A percentile compares a stretch with the other conserved stretches of the same genome.
phyloP scores from a whole-genome alignment of 345 rosid genomes.

The Litchi chinensis region DNA sequence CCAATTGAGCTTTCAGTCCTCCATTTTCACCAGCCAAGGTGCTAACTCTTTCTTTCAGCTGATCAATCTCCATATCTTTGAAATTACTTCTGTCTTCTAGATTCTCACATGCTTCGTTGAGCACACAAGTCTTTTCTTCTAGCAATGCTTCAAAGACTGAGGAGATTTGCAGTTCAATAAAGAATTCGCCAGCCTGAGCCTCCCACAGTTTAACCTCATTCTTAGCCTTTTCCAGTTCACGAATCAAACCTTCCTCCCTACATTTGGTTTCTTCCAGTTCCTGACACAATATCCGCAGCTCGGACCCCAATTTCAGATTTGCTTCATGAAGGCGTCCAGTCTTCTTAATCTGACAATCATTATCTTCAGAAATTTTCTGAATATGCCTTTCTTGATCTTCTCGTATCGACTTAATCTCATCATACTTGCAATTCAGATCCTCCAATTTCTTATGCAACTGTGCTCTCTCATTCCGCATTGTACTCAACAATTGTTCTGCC shows the following conservation, averaged over 20 bases:
- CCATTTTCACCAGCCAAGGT: conserved; percentile 59
- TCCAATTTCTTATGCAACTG: conserved; percentile 47
- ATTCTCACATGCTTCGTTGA: conserved; percentile 43
- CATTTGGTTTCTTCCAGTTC: conserved; percentile 51
- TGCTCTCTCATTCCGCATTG: conserved; percentile 40
- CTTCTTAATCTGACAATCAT: conserved; percentile 51
- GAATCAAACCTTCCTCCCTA: conserved; percentile 53
- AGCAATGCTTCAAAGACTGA: conserved; percentile 55
- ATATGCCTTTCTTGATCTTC: conserved; percentile 56
- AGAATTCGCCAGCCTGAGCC: conserved; percentile 51
- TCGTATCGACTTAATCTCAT: conserved; percentile 46
- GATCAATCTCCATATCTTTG: conserved; percentile 50
- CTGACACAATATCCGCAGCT: conserved; percentile 42
- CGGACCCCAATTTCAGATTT: conserved; percentile 51
- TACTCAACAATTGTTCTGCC: conserved; percentile 45
- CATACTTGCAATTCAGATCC: conserved; percentile 60
- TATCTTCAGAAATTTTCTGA: conserved; percentile 54
- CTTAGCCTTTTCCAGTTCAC: conserved; percentile 49
- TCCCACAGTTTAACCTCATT: conserved; percentile 59
- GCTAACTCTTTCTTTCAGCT: conserved; percentile 57
- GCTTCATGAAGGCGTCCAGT: conserved; percentile 35
- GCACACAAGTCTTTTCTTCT: conserved; percentile 61
- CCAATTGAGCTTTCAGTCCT: conserved; percentile 54
- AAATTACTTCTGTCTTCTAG: conserved; percentile 42
- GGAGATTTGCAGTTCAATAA: conserved; percentile 57